These are phyloP conservation scores for Marvania coccoides DNA, from an alignment of 139 green algal genomes.

Conservation along the genomic window DNA sequence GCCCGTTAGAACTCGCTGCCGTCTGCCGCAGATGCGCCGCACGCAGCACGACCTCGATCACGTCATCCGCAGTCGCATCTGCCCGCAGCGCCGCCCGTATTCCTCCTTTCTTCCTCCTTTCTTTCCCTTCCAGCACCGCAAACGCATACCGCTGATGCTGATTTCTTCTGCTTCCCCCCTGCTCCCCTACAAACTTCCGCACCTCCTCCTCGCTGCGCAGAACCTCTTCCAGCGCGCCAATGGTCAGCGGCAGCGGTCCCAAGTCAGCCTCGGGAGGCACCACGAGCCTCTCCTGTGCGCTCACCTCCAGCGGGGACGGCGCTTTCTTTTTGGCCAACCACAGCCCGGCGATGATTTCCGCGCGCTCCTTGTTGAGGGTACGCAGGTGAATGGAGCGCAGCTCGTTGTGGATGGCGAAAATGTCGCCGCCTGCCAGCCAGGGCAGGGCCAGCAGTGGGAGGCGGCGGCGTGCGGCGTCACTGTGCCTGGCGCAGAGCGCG, in stretches of 20 bases:
- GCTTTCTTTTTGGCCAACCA: slow-evolving; percentile 50
- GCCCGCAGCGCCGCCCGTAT: neutral
- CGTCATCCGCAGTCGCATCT: slow-evolving; percentile 17
- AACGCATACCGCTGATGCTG: neutral
- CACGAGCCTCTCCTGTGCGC: slow-evolving; percentile 40
- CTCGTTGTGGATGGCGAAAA: slow-evolving; percentile 36
- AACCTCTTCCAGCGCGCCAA: slow-evolving; percentile 17
- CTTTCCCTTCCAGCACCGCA: neutral
- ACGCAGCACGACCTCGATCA: slow-evolving; percentile 53
- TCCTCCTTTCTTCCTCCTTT: neutral
- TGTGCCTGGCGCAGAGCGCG: slow-evolving; percentile 32
- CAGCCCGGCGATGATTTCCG: slow-evolving; percentile 63
- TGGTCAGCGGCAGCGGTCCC: slow-evolving; percentile 32
- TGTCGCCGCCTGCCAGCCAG: slow-evolving; percentile 51
- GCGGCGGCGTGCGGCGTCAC: slow-evolving; percentile 14
- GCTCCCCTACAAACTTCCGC: slow-evolving; percentile 4
- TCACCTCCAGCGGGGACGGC: slow-evolving; percentile 39
- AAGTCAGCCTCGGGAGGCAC: slow-evolving; percentile 25
- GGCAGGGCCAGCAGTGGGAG: slow-evolving; percentile 60
- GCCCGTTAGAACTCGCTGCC: neutral
- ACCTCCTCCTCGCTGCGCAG: slow-evolving; percentile 13
- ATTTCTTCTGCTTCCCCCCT: neutral
- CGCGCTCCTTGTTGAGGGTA: slow-evolving; percentile 77
- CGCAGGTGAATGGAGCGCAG: slow-evolving; percentile 77
- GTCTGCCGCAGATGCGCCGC: slow-evolving; percentile 44